These are phyloP conservation scores for Solanum chiquidenum DNA, from an alignment of 257 asterid genomes.

Conservation along the genomic window DNA sequence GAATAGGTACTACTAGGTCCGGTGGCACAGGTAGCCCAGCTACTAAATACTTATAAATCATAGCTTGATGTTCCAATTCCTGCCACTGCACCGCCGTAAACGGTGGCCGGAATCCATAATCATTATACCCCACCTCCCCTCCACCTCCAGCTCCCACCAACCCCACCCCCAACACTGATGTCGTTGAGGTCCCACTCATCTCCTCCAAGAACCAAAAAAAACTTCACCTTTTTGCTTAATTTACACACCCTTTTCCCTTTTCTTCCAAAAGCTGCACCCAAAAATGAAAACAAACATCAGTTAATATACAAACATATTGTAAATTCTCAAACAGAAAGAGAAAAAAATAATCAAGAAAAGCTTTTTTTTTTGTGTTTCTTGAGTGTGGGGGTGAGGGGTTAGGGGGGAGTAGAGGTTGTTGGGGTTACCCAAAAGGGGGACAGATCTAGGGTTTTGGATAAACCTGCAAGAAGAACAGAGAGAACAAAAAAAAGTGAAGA, in stretches of 20 bases:
- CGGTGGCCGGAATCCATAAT: constrained; percentile 54
- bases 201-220: not conserved
- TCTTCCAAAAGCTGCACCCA: constrained; percentile 30
- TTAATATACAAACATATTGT: not conserved
- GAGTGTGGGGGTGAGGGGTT: not conserved
- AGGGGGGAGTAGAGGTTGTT: not conserved
- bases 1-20: constrained; percentile 76
- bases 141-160: constrained; percentile 11
- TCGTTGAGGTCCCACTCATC: constrained; percentile 53
- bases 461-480: constrained; percentile 30
- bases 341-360: not conserved
- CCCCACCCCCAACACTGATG: constrained; percentile 25
- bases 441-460: constrained; percentile 92
- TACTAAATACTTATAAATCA: constrained; percentile 82
- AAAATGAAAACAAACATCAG: constrained; percentile 11
- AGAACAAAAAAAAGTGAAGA: not conserved
- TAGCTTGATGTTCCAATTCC: constrained; percentile 96
- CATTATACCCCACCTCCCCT: constrained; percentile 37
- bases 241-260: constrained; percentile 9
- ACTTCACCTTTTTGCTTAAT: not conserved
- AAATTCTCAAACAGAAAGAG: not conserved
- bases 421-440: constrained; percentile 14
- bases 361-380: not conserved
- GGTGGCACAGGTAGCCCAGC: constrained; percentile 89
- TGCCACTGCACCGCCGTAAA: constrained; percentile 96